Conservation (phyloP, 2,329 filamentous ascomycete species). For the Colletotrichum musae region DNA sequence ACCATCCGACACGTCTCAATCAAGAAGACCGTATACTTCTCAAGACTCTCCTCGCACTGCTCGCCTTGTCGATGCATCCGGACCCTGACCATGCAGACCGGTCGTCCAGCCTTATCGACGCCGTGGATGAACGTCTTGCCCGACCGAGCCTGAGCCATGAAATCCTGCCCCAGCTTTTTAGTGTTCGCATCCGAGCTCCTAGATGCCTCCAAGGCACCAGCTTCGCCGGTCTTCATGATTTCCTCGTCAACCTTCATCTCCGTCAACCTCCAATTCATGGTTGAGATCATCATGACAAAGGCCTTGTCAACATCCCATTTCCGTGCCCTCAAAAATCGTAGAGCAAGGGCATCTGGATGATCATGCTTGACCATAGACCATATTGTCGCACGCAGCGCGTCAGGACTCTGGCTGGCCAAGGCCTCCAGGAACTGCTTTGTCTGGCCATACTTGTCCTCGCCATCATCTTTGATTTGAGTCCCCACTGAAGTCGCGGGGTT, state of each 20-base stretch:
- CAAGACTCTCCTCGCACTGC: slow-evolving; percentile 84
- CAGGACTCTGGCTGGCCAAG: slow-evolving; percentile 81
- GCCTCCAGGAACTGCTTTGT: slow-evolving; percentile 89
- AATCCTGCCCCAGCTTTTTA: slow-evolving; percentile 81
- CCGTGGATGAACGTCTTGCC: slow-evolving; percentile 96
- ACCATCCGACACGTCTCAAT: slow-evolving; percentile 96
- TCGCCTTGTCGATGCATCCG: slow-evolving; percentile 86
- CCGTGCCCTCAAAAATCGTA: slow-evolving; percentile 88
- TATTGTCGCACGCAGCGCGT: slow-evolving; percentile 83
- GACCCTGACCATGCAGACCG: slow-evolving; percentile 88
- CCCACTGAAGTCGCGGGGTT: slow-evolving; percentile 50
- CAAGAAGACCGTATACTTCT: slow-evolving; percentile 91
- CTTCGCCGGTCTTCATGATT: slow-evolving; percentile 84
- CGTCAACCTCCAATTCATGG: slow-evolving; percentile 89
- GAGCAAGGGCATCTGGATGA: slow-evolving; percentile 86
- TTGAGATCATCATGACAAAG: slow-evolving; percentile 93
- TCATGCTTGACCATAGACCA: slow-evolving; percentile 98
- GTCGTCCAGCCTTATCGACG: slow-evolving; percentile 84
- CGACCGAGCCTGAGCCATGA: slow-evolving; percentile 86
- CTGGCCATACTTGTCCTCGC: slow-evolving; percentile 94
- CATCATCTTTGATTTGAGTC: slow-evolving; percentile 60
- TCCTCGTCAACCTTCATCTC: slow-evolving; percentile 93
- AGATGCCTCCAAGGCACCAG: slow-evolving; percentile 72
- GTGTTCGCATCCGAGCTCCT: slow-evolving; percentile 68
- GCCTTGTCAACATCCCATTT: slow-evolving; percentile 98